These are phyloP conservation scores for Bipolaris gigantea DNA, from an alignment of 2,329 filamentous ascomycete species.

Conservation along the genomic window DNA sequence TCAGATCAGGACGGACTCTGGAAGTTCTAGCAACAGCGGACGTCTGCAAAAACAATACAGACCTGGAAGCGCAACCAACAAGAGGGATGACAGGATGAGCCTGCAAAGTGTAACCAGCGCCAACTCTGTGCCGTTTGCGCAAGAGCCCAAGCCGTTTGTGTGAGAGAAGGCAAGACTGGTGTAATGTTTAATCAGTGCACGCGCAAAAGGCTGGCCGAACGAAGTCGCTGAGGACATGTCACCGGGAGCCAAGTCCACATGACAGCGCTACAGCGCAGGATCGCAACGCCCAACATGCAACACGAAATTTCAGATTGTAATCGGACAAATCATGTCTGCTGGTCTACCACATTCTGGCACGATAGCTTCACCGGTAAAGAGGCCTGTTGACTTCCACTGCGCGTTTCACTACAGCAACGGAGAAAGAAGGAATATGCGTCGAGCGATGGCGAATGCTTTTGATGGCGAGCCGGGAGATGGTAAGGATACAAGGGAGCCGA, in stretches of 20 bases:
- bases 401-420: neutral
- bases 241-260: neutral
- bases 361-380: neutral
- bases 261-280: neutral
- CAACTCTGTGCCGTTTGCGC: slow-evolving; percentile 16
- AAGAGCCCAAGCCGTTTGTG: slow-evolving; percentile 31
- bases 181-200: neutral
- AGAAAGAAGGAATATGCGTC: neutral
- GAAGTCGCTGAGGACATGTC: too few relatives aligned
- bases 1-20: slow-evolving; percentile 17
- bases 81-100: slow-evolving; percentile 13
- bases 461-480: neutral
- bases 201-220: neutral
- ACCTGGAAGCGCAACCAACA: neutral
- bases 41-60: slow-evolving; percentile 8
- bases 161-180: slow-evolving; percentile 13
- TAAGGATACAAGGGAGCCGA: neutral
- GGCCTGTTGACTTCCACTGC: neutral
- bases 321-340: neutral
- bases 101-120: slow-evolving; percentile 22
- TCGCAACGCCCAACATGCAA: neutral
- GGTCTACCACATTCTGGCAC: neutral
- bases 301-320: neutral
- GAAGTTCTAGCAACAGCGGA: slow-evolving; percentile 12
- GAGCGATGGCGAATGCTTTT: neutral